A percentile compares a stretch with the other conserved stretches of the same genome.
Conservation (phyloP, 1,284 basidiomycete genomes). For the Leccinum colubrinum region DNA sequence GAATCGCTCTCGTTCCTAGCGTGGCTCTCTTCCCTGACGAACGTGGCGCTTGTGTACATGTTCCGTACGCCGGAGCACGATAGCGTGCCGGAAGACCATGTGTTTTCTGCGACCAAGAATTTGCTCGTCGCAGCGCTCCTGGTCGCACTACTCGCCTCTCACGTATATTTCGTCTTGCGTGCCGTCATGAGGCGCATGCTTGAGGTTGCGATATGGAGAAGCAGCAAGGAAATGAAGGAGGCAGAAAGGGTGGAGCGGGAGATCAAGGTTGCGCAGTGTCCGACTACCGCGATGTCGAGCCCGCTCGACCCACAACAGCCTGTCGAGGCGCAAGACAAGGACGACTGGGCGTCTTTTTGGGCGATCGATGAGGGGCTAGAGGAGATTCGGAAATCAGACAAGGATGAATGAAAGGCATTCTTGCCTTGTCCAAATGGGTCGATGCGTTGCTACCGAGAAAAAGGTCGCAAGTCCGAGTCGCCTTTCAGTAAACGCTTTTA, state of each 20-base stretch:
- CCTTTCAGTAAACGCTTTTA: neutral
- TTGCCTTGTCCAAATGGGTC: neutral
- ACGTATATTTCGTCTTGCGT: constrained; percentile 74
- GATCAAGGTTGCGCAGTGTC: constrained; percentile 49
- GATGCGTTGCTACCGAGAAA: neutral
- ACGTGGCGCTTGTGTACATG: constrained; percentile 83
- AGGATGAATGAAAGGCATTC: constrained; percentile 17
- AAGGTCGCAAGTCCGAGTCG: neutral
- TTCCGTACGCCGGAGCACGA: constrained; percentile 49
- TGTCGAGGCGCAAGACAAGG: constrained; percentile 1
- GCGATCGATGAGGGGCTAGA: constrained; percentile 25
- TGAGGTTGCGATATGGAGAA: constrained; percentile 75
- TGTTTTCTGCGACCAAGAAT: constrained; percentile 44
- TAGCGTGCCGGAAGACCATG: constrained; percentile 14
- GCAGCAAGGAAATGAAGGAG: constrained; percentile 61
- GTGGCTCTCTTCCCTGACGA: constrained; percentile 85
- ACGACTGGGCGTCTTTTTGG: constrained; percentile 27
- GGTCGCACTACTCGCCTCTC: constrained; percentile 75
- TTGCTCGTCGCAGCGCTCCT: constrained; percentile 68
- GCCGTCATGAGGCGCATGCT: constrained; percentile 65
- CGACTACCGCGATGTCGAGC: constrained; percentile 6
- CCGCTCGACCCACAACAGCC: constrained; percentile 1
- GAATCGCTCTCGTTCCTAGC: constrained; percentile 84
- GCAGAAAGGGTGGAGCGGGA: constrained; percentile 54
- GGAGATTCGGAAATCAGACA: constrained; percentile 25